These are phyloP conservation scores for Neurospora sp. DNA, from an alignment of 495 filamentous ascomycete genomes.

Conservation along the genomic window DNA sequence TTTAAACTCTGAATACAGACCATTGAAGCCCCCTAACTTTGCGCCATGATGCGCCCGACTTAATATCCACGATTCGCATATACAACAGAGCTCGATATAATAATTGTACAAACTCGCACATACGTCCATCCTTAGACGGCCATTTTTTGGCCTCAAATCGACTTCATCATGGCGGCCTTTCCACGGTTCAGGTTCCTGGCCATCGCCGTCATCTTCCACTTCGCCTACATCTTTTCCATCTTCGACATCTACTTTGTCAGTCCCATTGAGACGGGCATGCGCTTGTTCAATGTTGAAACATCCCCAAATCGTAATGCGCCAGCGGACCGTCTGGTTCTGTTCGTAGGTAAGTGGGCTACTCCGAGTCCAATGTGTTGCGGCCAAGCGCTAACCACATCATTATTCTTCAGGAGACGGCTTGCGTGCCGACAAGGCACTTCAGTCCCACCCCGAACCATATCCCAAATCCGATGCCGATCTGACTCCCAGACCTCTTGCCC, in stretches of 20 bases:
- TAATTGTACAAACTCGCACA: neutral
- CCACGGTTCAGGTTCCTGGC: conserved; percentile 81
- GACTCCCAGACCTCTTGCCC: conserved; percentile 66
- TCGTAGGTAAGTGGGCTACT: conserved; percentile 58
- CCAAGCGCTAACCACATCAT: neutral
- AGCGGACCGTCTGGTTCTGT: conserved; percentile 82
- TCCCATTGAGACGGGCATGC: conserved; percentile 95
- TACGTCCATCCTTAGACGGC: conserved; percentile 1
- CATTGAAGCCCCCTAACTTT: neutral
- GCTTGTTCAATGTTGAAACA: conserved; percentile 59
- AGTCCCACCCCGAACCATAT: conserved; percentile 84
- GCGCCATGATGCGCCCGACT: conserved; percentile 8
- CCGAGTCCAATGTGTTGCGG: conserved; percentile 11
- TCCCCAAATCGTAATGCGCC: conserved; percentile 55
- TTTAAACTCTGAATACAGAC: neutral
- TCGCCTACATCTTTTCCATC: conserved; percentile 92
- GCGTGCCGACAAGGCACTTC: conserved; percentile 96
- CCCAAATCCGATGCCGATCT: conserved; percentile 49
- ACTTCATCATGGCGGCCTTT: conserved; percentile 58
- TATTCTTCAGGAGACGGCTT: conserved; percentile 64
- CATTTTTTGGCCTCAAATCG: conserved; percentile 2
- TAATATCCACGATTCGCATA: neutral
- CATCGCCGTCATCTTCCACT: conserved; percentile 86
- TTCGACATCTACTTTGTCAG: conserved; percentile 99
- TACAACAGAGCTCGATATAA: neutral